Conservation (phyloP, 371 early-diverging fungal species). For the Mucor indicus region DNA sequence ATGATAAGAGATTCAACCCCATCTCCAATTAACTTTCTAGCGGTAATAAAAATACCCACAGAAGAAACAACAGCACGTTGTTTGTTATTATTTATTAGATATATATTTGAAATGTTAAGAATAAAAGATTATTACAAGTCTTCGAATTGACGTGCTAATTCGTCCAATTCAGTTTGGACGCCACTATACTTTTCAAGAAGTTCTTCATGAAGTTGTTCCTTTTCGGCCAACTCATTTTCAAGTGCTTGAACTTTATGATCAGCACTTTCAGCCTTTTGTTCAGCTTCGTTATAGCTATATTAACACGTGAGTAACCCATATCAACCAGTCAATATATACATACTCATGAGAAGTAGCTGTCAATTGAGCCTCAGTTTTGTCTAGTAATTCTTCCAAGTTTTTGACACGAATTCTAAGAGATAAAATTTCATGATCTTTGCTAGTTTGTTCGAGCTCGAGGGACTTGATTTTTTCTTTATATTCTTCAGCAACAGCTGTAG, state of each 20-base stretch:
- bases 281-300: conserved; percentile 71
- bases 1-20: too few species aligned
- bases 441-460: conserved; percentile 58
- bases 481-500: conserved; percentile 64
- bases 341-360: conserved; percentile 14
- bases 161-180: conserved; percentile 73
- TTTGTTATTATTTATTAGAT: too few species aligned
- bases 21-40: too few species aligned
- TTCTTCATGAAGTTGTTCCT: conserved; percentile 66
- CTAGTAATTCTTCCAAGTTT: conserved; percentile 64
- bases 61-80: too few species aligned
- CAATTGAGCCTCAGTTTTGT: conserved; percentile 61
- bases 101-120: too few species aligned
- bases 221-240: conserved; percentile 62
- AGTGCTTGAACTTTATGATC: conserved; percentile 66
- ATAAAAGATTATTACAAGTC: conserved; percentile 67
- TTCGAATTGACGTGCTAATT: conserved; percentile 69
- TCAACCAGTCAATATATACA: too few species aligned
- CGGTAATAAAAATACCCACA: too few species aligned
- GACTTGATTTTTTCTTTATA: conserved; percentile 67
- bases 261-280: conserved; percentile 72
- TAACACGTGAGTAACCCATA: too few species aligned
- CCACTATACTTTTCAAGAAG: conserved; percentile 56
- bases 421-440: conserved; percentile 75
- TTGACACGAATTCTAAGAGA: conserved; percentile 68